Evolutionary conservation across 495 filamentous ascomycete genomes (phyloP).

Genomic region (Penicilliopsis zonata): DNA sequence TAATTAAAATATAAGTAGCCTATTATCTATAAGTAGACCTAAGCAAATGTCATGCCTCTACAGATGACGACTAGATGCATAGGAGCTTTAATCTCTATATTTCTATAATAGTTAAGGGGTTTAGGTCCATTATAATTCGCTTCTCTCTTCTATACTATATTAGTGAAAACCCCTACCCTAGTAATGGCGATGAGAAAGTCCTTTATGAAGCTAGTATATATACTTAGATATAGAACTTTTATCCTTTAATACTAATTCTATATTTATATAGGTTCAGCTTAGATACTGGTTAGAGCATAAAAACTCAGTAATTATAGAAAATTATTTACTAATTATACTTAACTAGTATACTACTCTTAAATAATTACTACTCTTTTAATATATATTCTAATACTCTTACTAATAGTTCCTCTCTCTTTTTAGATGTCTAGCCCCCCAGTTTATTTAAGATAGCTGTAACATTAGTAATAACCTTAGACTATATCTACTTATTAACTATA

Average conservation of each 20-base stretch:
- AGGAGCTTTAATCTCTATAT: slow-evolving; percentile 27
- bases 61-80: slow-evolving; percentile 19
- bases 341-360: too few relatives aligned
- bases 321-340: slow-evolving; percentile 1
- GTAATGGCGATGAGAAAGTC: slow-evolving; percentile 26
- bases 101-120: slow-evolving; percentile 14
- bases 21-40: slow-evolving; percentile 11
- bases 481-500: too few relatives aligned
- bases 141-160: slow-evolving; percentile 25
- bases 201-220: slow-evolving; percentile 23
- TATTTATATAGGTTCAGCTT: slow-evolving; percentile 23
- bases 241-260: slow-evolving; percentile 18
- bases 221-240: slow-evolving; percentile 18
- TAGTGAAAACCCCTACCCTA: slow-evolving; percentile 17
- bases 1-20: slow-evolving; percentile 13
- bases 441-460: too few relatives aligned
- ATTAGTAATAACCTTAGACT: too few relatives aligned
- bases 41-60: slow-evolving; percentile 8
- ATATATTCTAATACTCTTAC: too few relatives aligned
- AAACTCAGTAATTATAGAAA: too few relatives aligned
- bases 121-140: slow-evolving; percentile 17
- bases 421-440: too few relatives aligned
- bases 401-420: too few relatives aligned
- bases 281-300: slow-evolving; percentile 14
- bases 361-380: slow-evolving; percentile 2